Evolutionary conservation across 129 eudicot species (phyloP), one percentile per base, ranked within the genome.

Genomic region (Lactuca saligna): DNA sequence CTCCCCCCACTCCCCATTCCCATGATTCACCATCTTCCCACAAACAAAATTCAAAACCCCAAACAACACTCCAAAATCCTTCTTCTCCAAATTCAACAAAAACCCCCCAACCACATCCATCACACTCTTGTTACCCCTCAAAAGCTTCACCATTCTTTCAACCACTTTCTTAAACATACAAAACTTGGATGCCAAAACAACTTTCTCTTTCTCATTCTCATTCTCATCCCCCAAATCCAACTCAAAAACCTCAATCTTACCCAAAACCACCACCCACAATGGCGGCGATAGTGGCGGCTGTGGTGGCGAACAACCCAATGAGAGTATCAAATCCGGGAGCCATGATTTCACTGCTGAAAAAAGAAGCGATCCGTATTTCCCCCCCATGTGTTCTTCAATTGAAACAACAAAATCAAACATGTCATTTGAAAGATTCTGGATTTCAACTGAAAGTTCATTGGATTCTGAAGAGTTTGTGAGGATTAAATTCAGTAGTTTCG

Each of bases 291-390:
- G 32, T 25, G 55, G 3, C 10, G 13, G 44, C 35, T 68, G 51
- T n/a, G 56, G 29, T 67, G 67, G 80, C 31, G 58, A 54, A 34
- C 85, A 89, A 54, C 87, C 95, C 61, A 94, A 59, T 9, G 91
- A 90, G 16, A 94, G 80, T 46, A 87, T 81, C 49, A 94, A 65
- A 78, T 94, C 99, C 17, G 99, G 97, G 31, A 90, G 42, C 99
- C 99, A 94, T 54, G 72, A 82, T 71, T 87, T 88, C 32, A 84
- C 83, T 17, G 77, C 79, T 56, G 84, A 48, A 68, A 81, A 59
- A 17, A 90, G 60, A 59, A 87, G 88, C 39, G 81, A 65, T 39
- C 93, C 97, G 66, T 83, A 82, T 48, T 69, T 44, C 6, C 82
- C 80, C 3, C 99, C 99, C 63, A 86, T 48, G 65, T 78, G 78